Conservation (phyloP, 1,284 basidiomycete genomes). For the Cryptococcus floricola region DNA sequence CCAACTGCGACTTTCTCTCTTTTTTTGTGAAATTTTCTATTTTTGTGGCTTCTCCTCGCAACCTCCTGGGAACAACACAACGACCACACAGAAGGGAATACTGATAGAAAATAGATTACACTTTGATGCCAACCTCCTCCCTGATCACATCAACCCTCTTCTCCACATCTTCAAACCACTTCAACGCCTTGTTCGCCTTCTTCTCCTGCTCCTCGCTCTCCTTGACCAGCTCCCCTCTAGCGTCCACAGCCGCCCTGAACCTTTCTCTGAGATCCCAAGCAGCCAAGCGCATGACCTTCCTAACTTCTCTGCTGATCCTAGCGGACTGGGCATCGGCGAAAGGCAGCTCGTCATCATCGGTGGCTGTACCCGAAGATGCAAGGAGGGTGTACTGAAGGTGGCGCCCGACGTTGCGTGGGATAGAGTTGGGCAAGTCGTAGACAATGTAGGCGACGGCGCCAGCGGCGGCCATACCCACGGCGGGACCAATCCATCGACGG, state of each 20-base stretch:
- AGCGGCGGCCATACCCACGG: slow-evolving; percentile 65
- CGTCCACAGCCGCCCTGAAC: slow-evolving; percentile 77
- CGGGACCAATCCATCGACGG: slow-evolving; percentile 82
- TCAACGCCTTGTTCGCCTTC: slow-evolving; percentile 66
- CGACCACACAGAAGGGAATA: not conserved
- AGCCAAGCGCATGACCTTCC: slow-evolving; percentile 90
- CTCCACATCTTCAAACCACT: slow-evolving; percentile 64
- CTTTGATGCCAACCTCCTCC: slow-evolving; percentile 38
- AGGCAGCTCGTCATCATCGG: slow-evolving; percentile 42
- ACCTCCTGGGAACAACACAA: not conserved
- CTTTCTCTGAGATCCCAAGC: slow-evolving; percentile 85
- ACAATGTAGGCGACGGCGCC: slow-evolving; percentile 80
- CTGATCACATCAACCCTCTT: slow-evolving; percentile 58
- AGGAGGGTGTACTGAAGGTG: slow-evolving; percentile 58
- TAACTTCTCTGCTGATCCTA: slow-evolving; percentile 77
- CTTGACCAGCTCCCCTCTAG: slow-evolving; percentile 69
- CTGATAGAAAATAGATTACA: slow-evolving; percentile 4
- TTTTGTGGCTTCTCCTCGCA: not conserved
- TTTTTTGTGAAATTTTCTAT: not conserved
- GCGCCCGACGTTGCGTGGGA: slow-evolving; percentile 87
- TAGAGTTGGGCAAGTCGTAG: slow-evolving; percentile 80
- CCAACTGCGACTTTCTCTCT: not conserved
- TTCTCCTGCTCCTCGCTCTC: slow-evolving; percentile 69
- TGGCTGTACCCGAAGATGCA: slow-evolving; percentile 15
- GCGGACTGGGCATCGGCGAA: slow-evolving; percentile 69